phyloP scores from a whole-genome alignment of 148 eudicot species.

The Beta vulgaris region DNA sequence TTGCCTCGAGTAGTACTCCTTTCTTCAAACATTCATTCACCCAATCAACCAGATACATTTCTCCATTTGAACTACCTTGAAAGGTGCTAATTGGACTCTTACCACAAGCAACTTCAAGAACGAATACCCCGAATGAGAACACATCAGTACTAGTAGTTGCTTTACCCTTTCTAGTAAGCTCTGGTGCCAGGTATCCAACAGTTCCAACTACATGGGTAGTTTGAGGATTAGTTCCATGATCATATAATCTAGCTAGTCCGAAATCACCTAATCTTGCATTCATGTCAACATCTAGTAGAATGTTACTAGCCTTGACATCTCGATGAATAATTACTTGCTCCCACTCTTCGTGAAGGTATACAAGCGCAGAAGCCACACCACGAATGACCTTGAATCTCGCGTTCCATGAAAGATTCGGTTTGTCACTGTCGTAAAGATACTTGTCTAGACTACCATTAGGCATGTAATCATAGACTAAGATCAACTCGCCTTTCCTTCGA shows the following conservation, averaged over 20 bases:
- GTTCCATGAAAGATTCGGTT: conserved; percentile 31
- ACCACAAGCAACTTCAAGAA: conserved; percentile 44
- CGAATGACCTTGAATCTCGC: conserved; percentile 33
- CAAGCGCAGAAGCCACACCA: conserved; percentile 45
- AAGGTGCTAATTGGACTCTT: conserved; percentile 34
- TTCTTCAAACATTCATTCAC: conserved; percentile 34
- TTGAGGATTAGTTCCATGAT: conserved; percentile 43
- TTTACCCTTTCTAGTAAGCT: conserved; percentile 40
- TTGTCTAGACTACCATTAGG: conserved; percentile 49
- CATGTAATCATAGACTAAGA: conserved; percentile 47
- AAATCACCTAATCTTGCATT: conserved; percentile 51
- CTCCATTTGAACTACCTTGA: conserved; percentile 12
- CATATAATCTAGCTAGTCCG: conserved; percentile 40
- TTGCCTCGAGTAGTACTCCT: conserved; percentile 28
- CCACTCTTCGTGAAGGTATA: conserved; percentile 50
- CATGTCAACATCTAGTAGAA: conserved; percentile 35
- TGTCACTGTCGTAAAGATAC: conserved; percentile 24
- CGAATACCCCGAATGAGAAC: conserved; percentile 39
- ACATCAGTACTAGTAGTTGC: conserved; percentile 40
- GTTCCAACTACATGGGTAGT: conserved; percentile 49
- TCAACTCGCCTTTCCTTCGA: conserved; percentile 38
- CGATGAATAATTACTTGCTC: conserved; percentile 50
- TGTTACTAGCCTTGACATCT: conserved; percentile 48
- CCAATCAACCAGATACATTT: conserved; percentile 28
- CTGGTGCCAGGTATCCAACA: conserved; percentile 46